Conservation (phyloP, 1,139 yeast species). For the Yamadazyma friedrichii region DNA sequence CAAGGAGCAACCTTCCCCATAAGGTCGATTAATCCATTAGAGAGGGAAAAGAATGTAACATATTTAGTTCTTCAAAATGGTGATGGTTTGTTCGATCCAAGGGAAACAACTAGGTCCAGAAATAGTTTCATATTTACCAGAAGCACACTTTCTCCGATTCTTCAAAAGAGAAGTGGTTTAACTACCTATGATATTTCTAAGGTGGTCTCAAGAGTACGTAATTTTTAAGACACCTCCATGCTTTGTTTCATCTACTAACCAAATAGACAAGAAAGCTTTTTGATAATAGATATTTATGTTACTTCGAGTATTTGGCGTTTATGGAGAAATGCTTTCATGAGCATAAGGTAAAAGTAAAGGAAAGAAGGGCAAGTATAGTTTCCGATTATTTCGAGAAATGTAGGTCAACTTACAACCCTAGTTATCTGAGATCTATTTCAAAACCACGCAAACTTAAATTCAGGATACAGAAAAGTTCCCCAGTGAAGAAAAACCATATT, state of each 20-base stretch:
- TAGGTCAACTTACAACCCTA: background rate
- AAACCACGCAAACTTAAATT: too few relatives aligned
- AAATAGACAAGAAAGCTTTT: conserved; percentile 3
- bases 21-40: too few relatives aligned
- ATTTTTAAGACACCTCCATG: too few relatives aligned
- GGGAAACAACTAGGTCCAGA: background rate
- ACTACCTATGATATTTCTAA: conserved; percentile 3
- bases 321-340: conserved; percentile 1
- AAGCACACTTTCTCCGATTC: conserved; percentile 3
- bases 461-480: too few relatives aligned
- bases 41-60: too few relatives aligned
- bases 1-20: too few relatives aligned
- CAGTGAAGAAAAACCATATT: too few relatives aligned
- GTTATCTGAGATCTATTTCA: too few relatives aligned
- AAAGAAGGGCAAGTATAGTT: background rate
- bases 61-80: too few relatives aligned
- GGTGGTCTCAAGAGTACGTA: conserved; percentile 7
- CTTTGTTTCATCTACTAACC: too few relatives aligned
- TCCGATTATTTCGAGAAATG: background rate
- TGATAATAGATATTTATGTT: background rate
- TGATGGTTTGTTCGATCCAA: conserved; percentile 10
- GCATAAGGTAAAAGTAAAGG: background rate
- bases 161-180: background rate
- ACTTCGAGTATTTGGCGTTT: conserved; percentile 4
- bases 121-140: conserved; percentile 9